Percentiles rank a stretch among this genome's conserved stretches.
Evolutionary conservation across 164 flowering plant genomes (phyloP).

Genomic region (Warburgia ugandensis): DNA sequence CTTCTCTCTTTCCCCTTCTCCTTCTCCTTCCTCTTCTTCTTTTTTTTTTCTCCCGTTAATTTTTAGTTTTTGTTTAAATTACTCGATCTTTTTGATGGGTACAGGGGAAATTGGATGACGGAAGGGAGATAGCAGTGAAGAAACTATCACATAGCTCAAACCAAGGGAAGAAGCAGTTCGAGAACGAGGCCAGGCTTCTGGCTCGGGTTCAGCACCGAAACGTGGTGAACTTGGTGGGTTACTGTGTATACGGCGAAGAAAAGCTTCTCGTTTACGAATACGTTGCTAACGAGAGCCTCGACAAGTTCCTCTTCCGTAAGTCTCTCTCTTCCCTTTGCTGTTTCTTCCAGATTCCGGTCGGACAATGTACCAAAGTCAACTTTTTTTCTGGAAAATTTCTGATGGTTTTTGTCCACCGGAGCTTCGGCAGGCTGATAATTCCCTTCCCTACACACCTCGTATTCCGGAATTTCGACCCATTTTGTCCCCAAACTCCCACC

Average conservation of each 20-base stretch:
- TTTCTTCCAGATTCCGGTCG: background rate
- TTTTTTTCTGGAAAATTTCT: no score
- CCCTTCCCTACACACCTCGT: no score
- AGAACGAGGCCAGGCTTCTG: slow-evolving; percentile 69
- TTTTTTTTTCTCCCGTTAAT: background rate
- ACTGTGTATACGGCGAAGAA: slow-evolving; percentile 59
- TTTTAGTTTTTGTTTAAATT: background rate
- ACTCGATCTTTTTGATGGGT: background rate
- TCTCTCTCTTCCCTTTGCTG: background rate
- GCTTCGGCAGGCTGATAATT: no score
- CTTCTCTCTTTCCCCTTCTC: background rate
- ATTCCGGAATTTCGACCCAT: no score
- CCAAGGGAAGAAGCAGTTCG: slow-evolving; percentile 82
- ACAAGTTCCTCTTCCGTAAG: slow-evolving; percentile 89
- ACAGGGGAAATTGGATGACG: slow-evolving; percentile 82
- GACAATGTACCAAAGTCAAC: background rate
- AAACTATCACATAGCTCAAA: slow-evolving; percentile 58
- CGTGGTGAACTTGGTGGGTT: slow-evolving; percentile 78
- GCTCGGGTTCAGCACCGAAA: slow-evolving; percentile 89
- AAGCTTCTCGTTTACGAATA: slow-evolving; percentile 90
- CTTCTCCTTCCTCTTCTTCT: background rate
- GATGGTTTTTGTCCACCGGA: no score
- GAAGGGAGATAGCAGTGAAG: slow-evolving; percentile 91
- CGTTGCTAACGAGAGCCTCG: slow-evolving; percentile 70
- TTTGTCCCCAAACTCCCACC: no score